phyloP scores from a whole-genome alignment of 1,284 basidiomycete genomes.

The Boletus sp. region DNA sequence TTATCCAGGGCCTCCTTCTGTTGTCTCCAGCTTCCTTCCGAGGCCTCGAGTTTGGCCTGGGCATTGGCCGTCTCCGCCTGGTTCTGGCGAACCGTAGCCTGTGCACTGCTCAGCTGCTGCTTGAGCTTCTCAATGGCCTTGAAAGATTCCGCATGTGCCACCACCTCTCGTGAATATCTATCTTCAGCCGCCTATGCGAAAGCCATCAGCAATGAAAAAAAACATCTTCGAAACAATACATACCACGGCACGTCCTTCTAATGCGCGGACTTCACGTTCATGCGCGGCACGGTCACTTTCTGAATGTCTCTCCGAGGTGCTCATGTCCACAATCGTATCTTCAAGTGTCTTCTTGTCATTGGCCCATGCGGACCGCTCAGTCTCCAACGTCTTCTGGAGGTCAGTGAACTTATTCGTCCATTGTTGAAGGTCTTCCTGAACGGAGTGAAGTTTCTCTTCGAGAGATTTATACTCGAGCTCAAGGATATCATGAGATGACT shows the following conservation, averaged over 20 bases:
- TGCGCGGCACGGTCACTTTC: slow-evolving; percentile 65
- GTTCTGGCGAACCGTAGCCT: slow-evolving; percentile 58
- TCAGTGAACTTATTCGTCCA: slow-evolving; percentile 57
- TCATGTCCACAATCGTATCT: slow-evolving; percentile 76
- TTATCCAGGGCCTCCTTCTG: slow-evolving; percentile 79
- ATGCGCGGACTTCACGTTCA: slow-evolving; percentile 64
- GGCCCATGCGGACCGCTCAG: slow-evolving; percentile 67
- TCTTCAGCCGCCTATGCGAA: slow-evolving; percentile 70
- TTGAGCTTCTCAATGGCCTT: slow-evolving; percentile 70
- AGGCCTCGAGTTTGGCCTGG: slow-evolving; percentile 66
- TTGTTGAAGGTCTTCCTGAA: slow-evolving; percentile 61
- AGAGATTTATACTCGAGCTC: slow-evolving; percentile 72
- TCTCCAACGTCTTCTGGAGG: slow-evolving; percentile 65
- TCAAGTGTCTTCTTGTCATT: slow-evolving; percentile 82
- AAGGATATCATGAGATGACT: background rate
- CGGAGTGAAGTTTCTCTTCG: slow-evolving; percentile 60
- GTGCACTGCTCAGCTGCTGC: slow-evolving; percentile 58
- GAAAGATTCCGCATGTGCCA: slow-evolving; percentile 83
- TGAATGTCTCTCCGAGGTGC: slow-evolving; percentile 65
- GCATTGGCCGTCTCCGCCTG: slow-evolving; percentile 72
- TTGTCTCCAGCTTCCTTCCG: slow-evolving; percentile 79
- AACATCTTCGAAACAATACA: slow-evolving; percentile 19
- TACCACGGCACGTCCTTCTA: slow-evolving; percentile 76
- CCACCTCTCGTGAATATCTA: slow-evolving; percentile 78
- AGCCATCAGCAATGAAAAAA: slow-evolving; percentile 1